Evolutionary conservation across 805 yeast genomes (phyloP).

Genomic region (Candida coleopterorum): DNA sequence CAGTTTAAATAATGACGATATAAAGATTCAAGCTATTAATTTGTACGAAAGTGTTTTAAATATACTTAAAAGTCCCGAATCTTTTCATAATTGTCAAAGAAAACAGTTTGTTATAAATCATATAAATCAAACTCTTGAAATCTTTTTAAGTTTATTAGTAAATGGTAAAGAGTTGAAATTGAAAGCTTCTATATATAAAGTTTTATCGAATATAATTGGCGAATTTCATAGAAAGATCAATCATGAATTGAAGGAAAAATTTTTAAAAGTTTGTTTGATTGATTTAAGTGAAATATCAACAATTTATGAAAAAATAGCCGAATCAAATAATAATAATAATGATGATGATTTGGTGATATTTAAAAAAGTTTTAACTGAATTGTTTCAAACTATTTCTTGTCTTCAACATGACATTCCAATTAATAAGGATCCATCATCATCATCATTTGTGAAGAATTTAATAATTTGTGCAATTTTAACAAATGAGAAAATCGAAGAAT

Average conservation of each 20-base stretch:
- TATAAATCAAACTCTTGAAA: conserved; percentile 13
- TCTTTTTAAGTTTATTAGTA: conserved; percentile 16
- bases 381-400: conserved; percentile 27
- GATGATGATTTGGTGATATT: conserved; percentile 13
- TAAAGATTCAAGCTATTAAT: conserved; percentile 37
- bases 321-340: conserved; percentile 8
- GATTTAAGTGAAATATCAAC: conserved; percentile 21
- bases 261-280: conserved; percentile 14
- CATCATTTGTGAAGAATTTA: conserved; percentile 22
- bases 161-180: conserved; percentile 9
- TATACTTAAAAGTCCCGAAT: conserved; percentile 50
- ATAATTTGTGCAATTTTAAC: conserved; percentile 40
- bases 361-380: conserved; percentile 23
- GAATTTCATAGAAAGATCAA: conserved; percentile 23
- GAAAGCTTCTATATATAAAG: conserved; percentile 25
- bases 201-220: conserved; percentile 21
- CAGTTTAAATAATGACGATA: conserved; percentile 25
- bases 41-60: conserved; percentile 50
- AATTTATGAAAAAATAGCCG: conserved; percentile 11
- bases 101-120: conserved; percentile 28
- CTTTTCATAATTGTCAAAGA: conserved; percentile 34
- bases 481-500: conserved; percentile 39
- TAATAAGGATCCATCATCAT: no score
- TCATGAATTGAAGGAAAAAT: conserved; percentile 10
- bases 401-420: conserved; percentile 22